Evolutionary conservation across 306 rosid genomes (phyloP), one percentile per base, ranked within the genome.

Genomic region (Citrullus mucosospermus): DNA sequence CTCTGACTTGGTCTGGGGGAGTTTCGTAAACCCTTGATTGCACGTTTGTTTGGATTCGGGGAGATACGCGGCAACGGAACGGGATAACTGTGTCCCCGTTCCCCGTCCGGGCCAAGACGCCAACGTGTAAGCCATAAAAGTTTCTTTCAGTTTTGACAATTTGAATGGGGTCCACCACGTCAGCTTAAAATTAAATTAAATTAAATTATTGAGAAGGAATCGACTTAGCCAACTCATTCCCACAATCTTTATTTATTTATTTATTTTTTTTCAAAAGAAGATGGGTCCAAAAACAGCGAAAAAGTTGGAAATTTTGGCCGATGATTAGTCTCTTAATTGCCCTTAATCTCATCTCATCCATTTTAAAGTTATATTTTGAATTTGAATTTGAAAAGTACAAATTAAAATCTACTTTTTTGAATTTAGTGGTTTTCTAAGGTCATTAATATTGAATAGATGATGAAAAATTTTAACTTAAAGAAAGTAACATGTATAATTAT

Each of bases 1-100:
- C 48, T 67, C 53, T 67, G 53, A 67, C 74, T 22, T 22, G 74
- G 32, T 9, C 71, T 7, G 68, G n/a, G 17, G 22, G 25, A 25
- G 22, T n/a, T 13, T n/a, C 25, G 20, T 2, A 15, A 17, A 18
- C 17, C 72, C 72, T 38, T 66, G 15, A 17, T 66, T 66, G 55
- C 75, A 68, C 34, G 54, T 43, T 20, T 73, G 78, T 73, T 73
- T 73, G 78, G 78, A 73, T 73, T 5, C 46, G 17, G 78, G 36
- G 9, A 6, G 44, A 30, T 15, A 51, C 5, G 17, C 44, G 28
- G 28, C 78, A 50, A 73, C 78, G 78, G 57, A 51, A 73, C 78
- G 61, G 78, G 78, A 50, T 17, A 73, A 73, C 46, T 50, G 13
- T 30, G 32, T 50, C 25, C 75, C 77, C 28, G 8, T 57, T 57